Conservation (phyloP, 2,329 filamentous ascomycete species). For the Ophiostoma quercus region DNA sequence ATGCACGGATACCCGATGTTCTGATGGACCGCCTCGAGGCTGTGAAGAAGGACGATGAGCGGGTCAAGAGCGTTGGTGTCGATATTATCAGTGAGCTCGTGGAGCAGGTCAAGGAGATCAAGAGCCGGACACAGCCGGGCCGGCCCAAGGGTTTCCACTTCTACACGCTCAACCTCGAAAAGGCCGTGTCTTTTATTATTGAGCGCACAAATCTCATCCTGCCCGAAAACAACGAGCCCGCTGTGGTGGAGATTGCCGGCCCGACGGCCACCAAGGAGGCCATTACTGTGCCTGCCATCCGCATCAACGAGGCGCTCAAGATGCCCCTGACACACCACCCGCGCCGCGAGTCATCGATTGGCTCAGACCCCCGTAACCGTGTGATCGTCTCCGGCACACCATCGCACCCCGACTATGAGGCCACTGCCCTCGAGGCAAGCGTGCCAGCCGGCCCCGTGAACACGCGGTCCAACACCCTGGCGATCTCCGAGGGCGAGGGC, state of each 20-base stretch:
- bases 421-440: conserved; percentile 69
- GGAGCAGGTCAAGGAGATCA: conserved; percentile 64
- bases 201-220: conserved; percentile 83
- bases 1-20: conserved; percentile 70
- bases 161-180: conserved; percentile 94
- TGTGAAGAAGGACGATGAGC: conserved; percentile 73
- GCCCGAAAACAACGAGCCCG: conserved; percentile 37
- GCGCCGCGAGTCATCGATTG: conserved; percentile 70
- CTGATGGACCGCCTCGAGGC: conserved; percentile 66
- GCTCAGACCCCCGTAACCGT: conserved; percentile 80
- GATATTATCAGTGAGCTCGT: conserved; percentile 82
- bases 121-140: conserved; percentile 45
- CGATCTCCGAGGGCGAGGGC: conserved; percentile 91
- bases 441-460: conserved; percentile 70
- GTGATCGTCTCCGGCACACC: conserved; percentile 70
- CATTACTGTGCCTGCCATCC: conserved; percentile 47
- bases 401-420: conserved; percentile 61
- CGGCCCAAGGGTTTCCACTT: conserved; percentile 83
- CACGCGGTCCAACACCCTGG: conserved; percentile 75
- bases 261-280: conserved; percentile 34
- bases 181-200: conserved; percentile 87
- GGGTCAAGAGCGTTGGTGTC: conserved; percentile 73
- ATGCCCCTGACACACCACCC: conserved; percentile 35
- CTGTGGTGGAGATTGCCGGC: conserved; percentile 38
- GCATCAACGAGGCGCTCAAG: conserved; percentile 47